Percentiles rank a stretch among this genome's conserved stretches.
These are phyloP conservation scores for Chlamydomonas reinhardtii DNA, from an alignment of 163 green algal species.

Conservation along the genomic window DNA sequence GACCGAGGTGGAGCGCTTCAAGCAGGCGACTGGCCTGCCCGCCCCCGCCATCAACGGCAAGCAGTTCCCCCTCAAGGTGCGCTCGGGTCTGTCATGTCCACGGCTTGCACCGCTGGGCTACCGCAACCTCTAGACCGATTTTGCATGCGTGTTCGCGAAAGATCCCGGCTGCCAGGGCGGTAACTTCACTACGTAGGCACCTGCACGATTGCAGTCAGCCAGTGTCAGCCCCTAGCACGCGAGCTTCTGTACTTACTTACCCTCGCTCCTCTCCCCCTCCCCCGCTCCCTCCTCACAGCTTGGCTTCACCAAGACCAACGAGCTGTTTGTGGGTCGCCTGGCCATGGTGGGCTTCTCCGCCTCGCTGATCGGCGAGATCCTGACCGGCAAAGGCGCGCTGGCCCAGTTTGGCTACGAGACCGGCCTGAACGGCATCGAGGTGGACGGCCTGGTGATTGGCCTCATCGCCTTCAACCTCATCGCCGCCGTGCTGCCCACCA, in stretches of 20 bases:
- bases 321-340: conserved; percentile 87
- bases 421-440: conserved; percentile 63
- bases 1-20: conserved; percentile 2
- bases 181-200: no score
- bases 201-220: no score
- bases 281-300: conserved; percentile 9
- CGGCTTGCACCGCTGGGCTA: no score
- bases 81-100: no score
- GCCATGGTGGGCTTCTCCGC: conserved; percentile 85
- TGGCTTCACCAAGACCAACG: conserved; percentile 83
- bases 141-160: no score
- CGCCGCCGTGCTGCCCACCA: conserved; percentile 66
- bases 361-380: conserved; percentile 73
- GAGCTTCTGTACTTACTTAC: no score
- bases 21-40: conserved; percentile 34
- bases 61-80: not conserved
- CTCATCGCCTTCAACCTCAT: conserved; percentile 80
- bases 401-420: conserved; percentile 80
- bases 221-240: no score
- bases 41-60: conserved; percentile 22
- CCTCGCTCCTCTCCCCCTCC: no score
- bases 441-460: conserved; percentile 70
- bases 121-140: no score
- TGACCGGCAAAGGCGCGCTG: conserved; percentile 79
- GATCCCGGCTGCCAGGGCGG: no score